Evolutionary conservation across 345 rosid genomes (phyloP).

Genomic region (Moringa oleifera): DNA sequence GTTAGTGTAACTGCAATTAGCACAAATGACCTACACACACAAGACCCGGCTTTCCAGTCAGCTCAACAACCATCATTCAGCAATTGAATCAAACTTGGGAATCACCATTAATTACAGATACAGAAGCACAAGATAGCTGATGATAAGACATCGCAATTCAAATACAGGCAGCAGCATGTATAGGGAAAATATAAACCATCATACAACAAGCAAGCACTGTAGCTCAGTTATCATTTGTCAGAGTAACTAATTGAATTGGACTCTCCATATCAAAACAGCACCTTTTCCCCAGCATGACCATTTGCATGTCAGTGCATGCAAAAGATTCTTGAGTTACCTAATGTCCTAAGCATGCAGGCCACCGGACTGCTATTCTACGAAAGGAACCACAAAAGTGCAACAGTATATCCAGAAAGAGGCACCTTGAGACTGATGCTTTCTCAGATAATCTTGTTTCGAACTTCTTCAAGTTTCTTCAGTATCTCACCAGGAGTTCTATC

Average conservation of each 20-base stretch:
- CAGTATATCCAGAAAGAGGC: background rate
- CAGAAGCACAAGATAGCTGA: too few relatives aligned
- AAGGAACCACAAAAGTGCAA: background rate
- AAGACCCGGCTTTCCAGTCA: background rate
- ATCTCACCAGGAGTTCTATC: constrained; percentile 97
- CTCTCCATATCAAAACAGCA: too few relatives aligned
- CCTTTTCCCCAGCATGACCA: too few relatives aligned
- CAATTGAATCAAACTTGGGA: background rate
- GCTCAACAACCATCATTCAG: background rate
- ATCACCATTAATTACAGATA: too few relatives aligned
- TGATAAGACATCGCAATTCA: too few relatives aligned
- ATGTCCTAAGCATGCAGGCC: too few relatives aligned
- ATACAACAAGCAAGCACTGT: too few relatives aligned
- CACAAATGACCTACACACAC: background rate
- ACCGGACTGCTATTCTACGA: too few relatives aligned
- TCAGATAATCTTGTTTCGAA: constrained; percentile 72
- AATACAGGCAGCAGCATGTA: too few relatives aligned
- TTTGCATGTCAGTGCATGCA: too few relatives aligned
- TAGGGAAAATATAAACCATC: too few relatives aligned
- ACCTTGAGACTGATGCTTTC: constrained; percentile 10
- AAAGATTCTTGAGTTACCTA: too few relatives aligned
- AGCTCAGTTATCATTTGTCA: background rate
- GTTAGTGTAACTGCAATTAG: background rate
- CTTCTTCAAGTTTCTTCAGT: constrained; percentile 94
- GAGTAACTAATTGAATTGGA: background rate